phyloP scores from a whole-genome alignment of 2,329 filamentous ascomycete genomes.

The Fusarium miscanthi region DNA sequence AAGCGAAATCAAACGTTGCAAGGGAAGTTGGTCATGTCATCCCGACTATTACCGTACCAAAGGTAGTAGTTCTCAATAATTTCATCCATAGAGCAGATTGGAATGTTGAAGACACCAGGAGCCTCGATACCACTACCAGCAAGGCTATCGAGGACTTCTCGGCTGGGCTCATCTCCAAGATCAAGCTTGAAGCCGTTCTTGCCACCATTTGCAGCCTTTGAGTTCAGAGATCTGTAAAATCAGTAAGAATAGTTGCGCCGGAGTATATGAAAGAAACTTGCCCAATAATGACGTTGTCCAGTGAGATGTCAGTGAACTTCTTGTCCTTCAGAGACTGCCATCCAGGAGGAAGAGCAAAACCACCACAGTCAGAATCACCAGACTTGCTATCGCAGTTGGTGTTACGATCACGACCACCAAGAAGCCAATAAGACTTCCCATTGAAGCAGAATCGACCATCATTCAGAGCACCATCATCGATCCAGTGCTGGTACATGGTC shows the following conservation, averaged over 20 bases:
- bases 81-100: constrained; percentile 26
- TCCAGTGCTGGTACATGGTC: neutral
- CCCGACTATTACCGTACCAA: neutral
- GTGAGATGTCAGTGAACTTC: constrained; percentile 18
- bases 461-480: neutral
- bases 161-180: constrained; percentile 3
- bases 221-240: constrained; percentile 17
- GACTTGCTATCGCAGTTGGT: constrained; percentile 7
- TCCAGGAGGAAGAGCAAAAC: constrained; percentile 10
- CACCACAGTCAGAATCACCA: constrained; percentile 8
- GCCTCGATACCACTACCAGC: constrained; percentile 19
- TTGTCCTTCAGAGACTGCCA: constrained; percentile 4
- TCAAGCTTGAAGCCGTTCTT: constrained; percentile 23
- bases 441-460: constrained; percentile 13
- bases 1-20: constrained; percentile 4
- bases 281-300: constrained; percentile 14
- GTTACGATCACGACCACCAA: neutral
- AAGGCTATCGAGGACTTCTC: constrained; percentile 12
- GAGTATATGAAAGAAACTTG: neutral
- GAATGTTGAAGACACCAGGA: constrained; percentile 19
- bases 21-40: constrained; percentile 26
- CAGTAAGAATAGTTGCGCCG: accelerated
- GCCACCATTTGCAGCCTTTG: constrained; percentile 12
- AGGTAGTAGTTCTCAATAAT: constrained; percentile 19
- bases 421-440: constrained; percentile 18